Percentiles rank a stretch among this genome's conserved stretches.
phyloP scores from a whole-genome alignment of 768 basidiomycete genomes.

The Cyathus striatus region DNA sequence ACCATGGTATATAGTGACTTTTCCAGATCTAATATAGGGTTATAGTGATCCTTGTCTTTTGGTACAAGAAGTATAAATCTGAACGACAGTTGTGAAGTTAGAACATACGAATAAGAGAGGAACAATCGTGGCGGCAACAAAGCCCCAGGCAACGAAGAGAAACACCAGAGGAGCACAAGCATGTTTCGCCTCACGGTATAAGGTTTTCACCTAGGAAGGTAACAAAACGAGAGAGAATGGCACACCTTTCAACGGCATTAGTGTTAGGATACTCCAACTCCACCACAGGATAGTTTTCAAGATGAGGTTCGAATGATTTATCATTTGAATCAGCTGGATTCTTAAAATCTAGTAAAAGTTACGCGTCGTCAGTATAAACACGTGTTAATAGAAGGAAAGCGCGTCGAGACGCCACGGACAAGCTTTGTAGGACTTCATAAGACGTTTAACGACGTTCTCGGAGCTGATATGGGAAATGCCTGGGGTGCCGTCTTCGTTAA shows the following conservation, averaged over 20 bases:
- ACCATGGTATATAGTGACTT: conserved; percentile 66
- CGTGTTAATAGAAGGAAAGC: conserved; percentile 2
- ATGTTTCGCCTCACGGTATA: no score
- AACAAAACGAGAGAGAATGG: neutral
- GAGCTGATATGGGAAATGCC: conserved; percentile 55
- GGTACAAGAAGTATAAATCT: conserved; percentile 78
- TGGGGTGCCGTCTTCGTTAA: conserved; percentile 45
- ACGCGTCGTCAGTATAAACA: conserved; percentile 13
- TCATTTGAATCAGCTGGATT: conserved; percentile 63
- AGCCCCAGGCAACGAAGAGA: no score
- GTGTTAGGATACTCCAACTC: conserved; percentile 79
- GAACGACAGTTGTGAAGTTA: conserved; percentile 3
- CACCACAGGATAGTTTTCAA: conserved; percentile 55
- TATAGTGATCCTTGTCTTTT: conserved; percentile 83
- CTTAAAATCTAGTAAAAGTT: conserved; percentile 62
- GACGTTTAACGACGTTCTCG: conserved; percentile 53
- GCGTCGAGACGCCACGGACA: conserved; percentile 39
- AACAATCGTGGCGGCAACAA: neutral
- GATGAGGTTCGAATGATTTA: conserved; percentile 57
- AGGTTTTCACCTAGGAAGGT: no score
- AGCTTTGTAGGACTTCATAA: conserved; percentile 65
- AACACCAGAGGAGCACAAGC: no score
- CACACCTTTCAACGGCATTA: conserved; percentile 62
- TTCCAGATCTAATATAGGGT: conserved; percentile 79
- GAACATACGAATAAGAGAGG: neutral